Evolutionary conservation across 352 stramenopile genomes (phyloP), one percentile per base, ranked within the genome.

Genomic region (Phytophthora colocasiae): DNA sequence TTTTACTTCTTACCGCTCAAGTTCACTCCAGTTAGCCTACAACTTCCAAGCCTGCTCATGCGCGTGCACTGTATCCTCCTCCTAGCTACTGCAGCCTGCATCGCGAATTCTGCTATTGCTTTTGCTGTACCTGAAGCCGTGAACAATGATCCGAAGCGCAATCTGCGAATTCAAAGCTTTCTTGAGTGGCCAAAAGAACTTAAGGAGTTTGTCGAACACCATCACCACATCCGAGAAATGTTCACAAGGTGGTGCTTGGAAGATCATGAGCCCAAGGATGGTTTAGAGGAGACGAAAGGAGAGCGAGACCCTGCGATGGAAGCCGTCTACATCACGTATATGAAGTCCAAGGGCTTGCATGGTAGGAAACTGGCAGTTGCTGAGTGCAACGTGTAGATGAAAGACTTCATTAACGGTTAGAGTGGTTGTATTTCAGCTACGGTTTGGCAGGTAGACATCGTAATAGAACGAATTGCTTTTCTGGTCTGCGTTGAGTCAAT

Each of bases 181-280:
- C n/a, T 59, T 6, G 47, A 66, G 6, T 61, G 22, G 47, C 55
- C 63, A n/a, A 22, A 58, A 24, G 6, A 15, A 2, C 40, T 66
- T 9, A 47, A 66, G 58, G 48, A 58, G 11, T 66, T 40, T 19
- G 51, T 66, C 14, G 38, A 66, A 19, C 17, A 66, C 47, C 58
- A 66, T 27, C 34, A 57, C 39, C 58, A 50, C 15, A 45, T 66
- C 22, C 38, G 58, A 32, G 47, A 66, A 46, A 41, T 66, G 6
- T 47, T 66, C 2, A 47, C 44, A 32, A 36, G 19, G 22, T 59
- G 47, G 47, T 66, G 58, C 14, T 24, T 59, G 27, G 58, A 66
- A 52, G 58, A 44, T 9, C 56, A 59, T 17, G 47, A 66, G 11
- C 38, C 36, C 6, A 9, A 52, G 36, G 40, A 47, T 0, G 19